Evolutionary conservation across 495 filamentous ascomycete species (phyloP).

Genomic region (Talaromyces wortmannii): DNA sequence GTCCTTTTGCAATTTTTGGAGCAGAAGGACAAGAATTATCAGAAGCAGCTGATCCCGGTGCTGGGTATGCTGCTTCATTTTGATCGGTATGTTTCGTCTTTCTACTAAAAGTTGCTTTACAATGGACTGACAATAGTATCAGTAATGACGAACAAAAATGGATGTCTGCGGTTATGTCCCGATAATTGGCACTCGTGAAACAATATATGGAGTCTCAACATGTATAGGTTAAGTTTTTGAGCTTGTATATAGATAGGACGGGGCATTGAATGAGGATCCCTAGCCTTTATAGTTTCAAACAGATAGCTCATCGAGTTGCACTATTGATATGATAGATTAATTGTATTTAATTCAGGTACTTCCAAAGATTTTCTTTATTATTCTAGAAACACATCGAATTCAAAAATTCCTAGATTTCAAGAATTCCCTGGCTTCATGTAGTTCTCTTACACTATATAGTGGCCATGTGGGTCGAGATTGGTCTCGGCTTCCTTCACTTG

Average conservation of each 20-base stretch:
- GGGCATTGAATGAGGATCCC: too few relatives aligned
- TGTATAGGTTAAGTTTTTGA: not conserved
- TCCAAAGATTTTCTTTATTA: too few relatives aligned
- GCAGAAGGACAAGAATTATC: constrained; percentile 84
- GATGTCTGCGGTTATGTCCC: constrained; percentile 68
- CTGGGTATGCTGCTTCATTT: constrained; percentile 87
- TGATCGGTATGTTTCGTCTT: constrained; percentile 63
- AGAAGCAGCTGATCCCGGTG: constrained; percentile 86
- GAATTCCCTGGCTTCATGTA: too few relatives aligned
- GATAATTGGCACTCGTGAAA: not conserved
- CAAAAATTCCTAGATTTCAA: too few relatives aligned
- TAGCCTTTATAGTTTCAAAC: too few relatives aligned
- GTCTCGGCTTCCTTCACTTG: not conserved
- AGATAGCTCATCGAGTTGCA: too few relatives aligned
- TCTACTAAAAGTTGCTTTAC: not conserved
- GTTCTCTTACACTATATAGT: too few relatives aligned
- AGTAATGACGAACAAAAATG: constrained; percentile 86
- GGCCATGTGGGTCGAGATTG: too few relatives aligned
- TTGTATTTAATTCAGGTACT: too few relatives aligned
- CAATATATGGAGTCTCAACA: not conserved
- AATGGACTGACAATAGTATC: constrained; percentile 2
- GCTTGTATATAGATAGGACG: not conserved
- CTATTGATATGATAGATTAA: too few relatives aligned
- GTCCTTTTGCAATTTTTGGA: constrained; percentile 92
- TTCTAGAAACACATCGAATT: too few relatives aligned